phyloP scores from a whole-genome alignment of 257 asterid species.

The Dorcoceras hygrometricum region DNA sequence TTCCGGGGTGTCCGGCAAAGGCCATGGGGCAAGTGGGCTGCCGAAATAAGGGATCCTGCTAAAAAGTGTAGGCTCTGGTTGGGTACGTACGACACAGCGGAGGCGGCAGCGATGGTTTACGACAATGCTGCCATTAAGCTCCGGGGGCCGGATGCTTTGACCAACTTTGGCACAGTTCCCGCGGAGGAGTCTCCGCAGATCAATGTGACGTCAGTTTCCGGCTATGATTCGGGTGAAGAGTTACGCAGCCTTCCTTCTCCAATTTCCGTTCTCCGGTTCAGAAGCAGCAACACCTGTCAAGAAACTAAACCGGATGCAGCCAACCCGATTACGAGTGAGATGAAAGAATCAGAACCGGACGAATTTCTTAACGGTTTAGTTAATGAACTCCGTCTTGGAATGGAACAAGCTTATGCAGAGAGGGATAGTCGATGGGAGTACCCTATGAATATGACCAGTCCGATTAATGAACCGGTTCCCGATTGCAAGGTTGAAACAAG shows the following conservation, averaged over 20 bases:
- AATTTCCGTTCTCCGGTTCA: neutral
- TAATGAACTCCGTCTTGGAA: neutral
- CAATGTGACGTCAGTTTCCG: neutral
- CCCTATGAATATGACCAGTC: too few relatives aligned
- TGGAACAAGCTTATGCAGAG: too few relatives aligned
- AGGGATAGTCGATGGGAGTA: neutral
- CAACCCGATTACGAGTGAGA: neutral
- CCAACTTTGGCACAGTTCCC: conserved; percentile 7
- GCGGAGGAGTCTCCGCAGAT: neutral
- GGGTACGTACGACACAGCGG: conserved; percentile 73
- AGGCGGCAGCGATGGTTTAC: conserved; percentile 75
- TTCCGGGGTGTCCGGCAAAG: conserved; percentile 69
- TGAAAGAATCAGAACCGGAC: neutral
- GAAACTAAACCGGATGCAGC: neutral
- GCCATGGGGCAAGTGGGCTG: conserved; percentile 82
- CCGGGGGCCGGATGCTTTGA: conserved; percentile 58
- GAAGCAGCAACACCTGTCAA: neutral
- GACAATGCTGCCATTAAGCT: conserved; percentile 66
- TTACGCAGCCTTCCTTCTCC: neutral
- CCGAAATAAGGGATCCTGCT: conserved; percentile 65
- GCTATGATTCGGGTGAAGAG: neutral
- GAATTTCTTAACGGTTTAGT: neutral
- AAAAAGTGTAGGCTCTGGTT: conserved; percentile 54
- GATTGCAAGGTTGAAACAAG: neutral
- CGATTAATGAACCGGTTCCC: neutral